These are phyloP conservation scores for Quercus rubra DNA, from an alignment of 306 rosid genomes.

Conservation along the genomic window DNA sequence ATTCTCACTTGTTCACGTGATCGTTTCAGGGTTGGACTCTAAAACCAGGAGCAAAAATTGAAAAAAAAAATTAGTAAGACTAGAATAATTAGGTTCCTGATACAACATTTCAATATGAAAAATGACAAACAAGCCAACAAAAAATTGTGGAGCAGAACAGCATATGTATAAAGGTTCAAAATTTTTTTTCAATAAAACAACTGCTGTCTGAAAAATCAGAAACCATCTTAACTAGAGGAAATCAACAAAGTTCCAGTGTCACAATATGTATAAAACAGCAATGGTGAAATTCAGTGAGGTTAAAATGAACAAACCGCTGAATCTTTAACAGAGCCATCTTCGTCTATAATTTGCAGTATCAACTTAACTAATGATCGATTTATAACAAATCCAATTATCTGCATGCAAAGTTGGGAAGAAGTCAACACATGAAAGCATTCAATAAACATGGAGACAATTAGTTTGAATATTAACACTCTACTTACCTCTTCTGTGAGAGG, in stretches of 20 bases:
- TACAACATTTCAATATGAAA: conserved; percentile 1
- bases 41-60: conserved; percentile 10
- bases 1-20: conserved; percentile 62
- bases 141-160: conserved; percentile 17
- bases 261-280: neutral
- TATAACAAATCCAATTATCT: conserved; percentile 66
- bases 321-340: conserved; percentile 83
- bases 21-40: conserved; percentile 72
- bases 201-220: conserved; percentile 10
- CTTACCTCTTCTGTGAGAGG: conserved; percentile 85
- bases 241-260: conserved; percentile 10
- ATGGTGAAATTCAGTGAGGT: conserved; percentile 10
- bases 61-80: neutral
- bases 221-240: conserved; percentile 18
- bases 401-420: conserved; percentile 27
- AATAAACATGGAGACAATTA: conserved; percentile 6
- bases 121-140: conserved; percentile 15
- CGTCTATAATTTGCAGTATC: conserved; percentile 74
- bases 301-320: conserved; percentile 74
- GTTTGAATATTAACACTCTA: conserved; percentile 19
- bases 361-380: conserved; percentile 65
- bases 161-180: conserved; percentile 14
- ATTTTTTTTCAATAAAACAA: conserved; percentile 6
- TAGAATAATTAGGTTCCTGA: neutral
- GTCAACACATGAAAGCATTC: conserved; percentile 12